Evolutionary conservation across 2,329 filamentous ascomycete genomes (phyloP).

Genomic region (Penicillium vulpinum): DNA sequence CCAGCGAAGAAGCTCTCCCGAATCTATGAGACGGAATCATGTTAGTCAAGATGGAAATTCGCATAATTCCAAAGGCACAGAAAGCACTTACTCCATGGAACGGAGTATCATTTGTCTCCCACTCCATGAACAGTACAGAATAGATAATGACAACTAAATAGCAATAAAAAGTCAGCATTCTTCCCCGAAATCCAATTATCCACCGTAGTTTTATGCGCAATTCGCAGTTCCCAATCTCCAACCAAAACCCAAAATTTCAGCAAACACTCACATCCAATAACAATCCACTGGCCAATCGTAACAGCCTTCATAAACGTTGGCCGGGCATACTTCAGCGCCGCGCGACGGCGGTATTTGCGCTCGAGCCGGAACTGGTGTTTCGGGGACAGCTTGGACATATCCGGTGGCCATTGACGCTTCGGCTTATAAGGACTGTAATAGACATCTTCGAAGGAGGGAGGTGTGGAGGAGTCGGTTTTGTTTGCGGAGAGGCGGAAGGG

Average conservation of each 20-base stretch:
- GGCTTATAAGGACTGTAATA: constrained; percentile 59
- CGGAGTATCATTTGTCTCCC: constrained; percentile 43
- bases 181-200: neutral
- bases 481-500: constrained; percentile 25
- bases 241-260: neutral
- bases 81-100: constrained; percentile 41
- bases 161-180: constrained; percentile 12
- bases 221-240: neutral
- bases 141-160: constrained; percentile 45
- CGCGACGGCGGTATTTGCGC: constrained; percentile 62
- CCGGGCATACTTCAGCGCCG: constrained; percentile 61
- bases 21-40: constrained; percentile 24
- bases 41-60: neutral
- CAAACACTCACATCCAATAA: constrained; percentile 51
- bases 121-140: constrained; percentile 47
- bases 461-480: constrained; percentile 14
- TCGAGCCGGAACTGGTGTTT: constrained; percentile 69
- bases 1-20: constrained; percentile 36
- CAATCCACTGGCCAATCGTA: constrained; percentile 58
- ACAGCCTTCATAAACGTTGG: constrained; percentile 60
- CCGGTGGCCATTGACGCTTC: constrained; percentile 65
- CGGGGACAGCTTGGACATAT: constrained; percentile 61
- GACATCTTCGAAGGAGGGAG: constrained; percentile 25
- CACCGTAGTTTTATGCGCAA: neutral
- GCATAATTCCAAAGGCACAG: neutral